Evolutionary conservation across 78 protist species (phyloP).

Genomic region (Dictyostelium citrinum): DNA sequence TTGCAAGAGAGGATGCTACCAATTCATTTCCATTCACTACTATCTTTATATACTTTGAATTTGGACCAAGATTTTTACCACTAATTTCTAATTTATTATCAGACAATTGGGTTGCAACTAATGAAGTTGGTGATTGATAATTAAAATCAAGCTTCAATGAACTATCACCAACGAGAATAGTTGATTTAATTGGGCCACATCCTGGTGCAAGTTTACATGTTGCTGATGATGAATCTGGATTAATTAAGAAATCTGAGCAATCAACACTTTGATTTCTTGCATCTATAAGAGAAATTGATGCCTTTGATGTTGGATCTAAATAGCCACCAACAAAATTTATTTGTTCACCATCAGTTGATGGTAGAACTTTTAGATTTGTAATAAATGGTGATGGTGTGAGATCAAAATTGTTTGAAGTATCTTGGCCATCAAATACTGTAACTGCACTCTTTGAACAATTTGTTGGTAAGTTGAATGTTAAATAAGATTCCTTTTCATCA

Average conservation of each 20-base stretch:
- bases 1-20: background rate
- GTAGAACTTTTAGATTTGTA: background rate
- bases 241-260: background rate
- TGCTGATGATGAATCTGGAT: background rate
- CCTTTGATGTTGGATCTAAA: background rate
- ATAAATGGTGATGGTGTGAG: background rate
- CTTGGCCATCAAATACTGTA: background rate
- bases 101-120: background rate
- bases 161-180: background rate
- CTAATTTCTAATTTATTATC: background rate
- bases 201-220: background rate
- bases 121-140: background rate
- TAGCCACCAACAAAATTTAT: background rate
- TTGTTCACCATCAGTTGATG: background rate
- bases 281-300: background rate
- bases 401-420: background rate
- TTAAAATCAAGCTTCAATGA: background rate
- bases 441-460: background rate
- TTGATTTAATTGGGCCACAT: background rate
- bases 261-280: background rate
- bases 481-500: background rate
- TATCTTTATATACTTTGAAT: background rate
- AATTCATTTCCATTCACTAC: background rate
- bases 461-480: background rate
- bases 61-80: background rate